Base-by-base conservation (phyloP, 805 yeast genomes). In the Schizosaccharomyces pombe region DNA sequence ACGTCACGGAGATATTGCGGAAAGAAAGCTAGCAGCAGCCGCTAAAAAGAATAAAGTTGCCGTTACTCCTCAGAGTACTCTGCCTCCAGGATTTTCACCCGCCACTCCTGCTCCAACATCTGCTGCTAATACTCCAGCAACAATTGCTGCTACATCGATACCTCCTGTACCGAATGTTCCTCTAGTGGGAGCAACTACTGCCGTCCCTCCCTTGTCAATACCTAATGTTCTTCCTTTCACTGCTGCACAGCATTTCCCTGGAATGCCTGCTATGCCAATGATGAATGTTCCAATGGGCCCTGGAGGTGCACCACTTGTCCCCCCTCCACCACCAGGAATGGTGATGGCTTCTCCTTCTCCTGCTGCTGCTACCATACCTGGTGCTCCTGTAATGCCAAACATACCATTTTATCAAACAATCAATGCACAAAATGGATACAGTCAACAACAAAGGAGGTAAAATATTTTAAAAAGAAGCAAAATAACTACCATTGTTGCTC, bases 1-100 rank as follows among this genome's bases (percentile, higher is more conserved):
- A 19, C 72, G 74, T 52, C 93, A 84, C 60, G 95, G 95, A n/a
- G 87, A 81, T 60, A 73, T 72, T 39, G 76, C 78, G 0, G 95
- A 87, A 63, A 71, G 95, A 60, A 58, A 74, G 54, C 70, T 86
- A 55, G 87, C 89, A 9, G 70, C 68, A 37, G 78, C 75, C 60
- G 86, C 85, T 2, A 70, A 71, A 60, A 67, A 67, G 59, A 63
- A 66, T 53, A 61, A 62, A 22, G 39, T 49, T 26, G 28, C 28
- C 8, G 19, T 31, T 29, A n/a, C 40, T 4, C 53, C 53, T 4
- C 39, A 30, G 19, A 6, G n/a, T 19, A 52, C 31, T 8, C 54
- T 34, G n/a, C 47, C 54, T 11, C 28, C 54, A 16, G 47, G 40
- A 24, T 52, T 52, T 32, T 28, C 47, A 3, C 30, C 47, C 11